phyloP scores from a whole-genome alignment of 805 yeast species.

The Metschnikowia hibisci region DNA sequence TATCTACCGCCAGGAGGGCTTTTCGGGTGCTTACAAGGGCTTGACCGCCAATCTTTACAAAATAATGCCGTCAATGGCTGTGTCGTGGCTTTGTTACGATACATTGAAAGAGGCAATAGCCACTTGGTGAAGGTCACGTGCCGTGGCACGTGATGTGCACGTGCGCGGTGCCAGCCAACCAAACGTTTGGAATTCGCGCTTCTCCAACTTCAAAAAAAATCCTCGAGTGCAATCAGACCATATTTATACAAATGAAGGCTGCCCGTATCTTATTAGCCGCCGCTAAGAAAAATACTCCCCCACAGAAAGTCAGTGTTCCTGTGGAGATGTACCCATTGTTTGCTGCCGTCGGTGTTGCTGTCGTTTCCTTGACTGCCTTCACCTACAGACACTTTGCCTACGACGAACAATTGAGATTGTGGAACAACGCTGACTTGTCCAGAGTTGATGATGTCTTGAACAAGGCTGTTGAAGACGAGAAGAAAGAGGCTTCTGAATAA shows the following conservation, averaged over 20 bases:
- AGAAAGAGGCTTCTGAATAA: slow-evolving; percentile 12
- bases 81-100: slow-evolving; percentile 87
- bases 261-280: slow-evolving; percentile 38
- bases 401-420: slow-evolving; percentile 43
- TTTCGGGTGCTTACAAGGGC: slow-evolving; percentile 67
- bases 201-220: slow-evolving; percentile 7
- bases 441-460: slow-evolving; percentile 40
- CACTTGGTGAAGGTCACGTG: slow-evolving; percentile 22
- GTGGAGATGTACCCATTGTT: slow-evolving; percentile 47
- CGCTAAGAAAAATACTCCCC: slow-evolving; percentile 29
- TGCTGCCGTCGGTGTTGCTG: slow-evolving; percentile 42
- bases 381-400: slow-evolving; percentile 47
- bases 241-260: slow-evolving; percentile 32
- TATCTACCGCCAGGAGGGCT: slow-evolving; percentile 72
- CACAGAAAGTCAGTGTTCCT: slow-evolving; percentile 26
- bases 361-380: slow-evolving; percentile 36
- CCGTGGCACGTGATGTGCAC: neutral
- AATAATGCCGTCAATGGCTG: slow-evolving; percentile 94
- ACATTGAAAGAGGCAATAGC: slow-evolving; percentile 48
- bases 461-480: slow-evolving; percentile 29
- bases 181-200: slow-evolving; percentile 13
- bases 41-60: slow-evolving; percentile 79
- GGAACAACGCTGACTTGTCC: slow-evolving; percentile 44
- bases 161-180: slow-evolving; percentile 16
- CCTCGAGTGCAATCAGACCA: slow-evolving; percentile 1